Evolutionary conservation across 148 eudicot species (phyloP).

Genomic region (Silene conica): DNA sequence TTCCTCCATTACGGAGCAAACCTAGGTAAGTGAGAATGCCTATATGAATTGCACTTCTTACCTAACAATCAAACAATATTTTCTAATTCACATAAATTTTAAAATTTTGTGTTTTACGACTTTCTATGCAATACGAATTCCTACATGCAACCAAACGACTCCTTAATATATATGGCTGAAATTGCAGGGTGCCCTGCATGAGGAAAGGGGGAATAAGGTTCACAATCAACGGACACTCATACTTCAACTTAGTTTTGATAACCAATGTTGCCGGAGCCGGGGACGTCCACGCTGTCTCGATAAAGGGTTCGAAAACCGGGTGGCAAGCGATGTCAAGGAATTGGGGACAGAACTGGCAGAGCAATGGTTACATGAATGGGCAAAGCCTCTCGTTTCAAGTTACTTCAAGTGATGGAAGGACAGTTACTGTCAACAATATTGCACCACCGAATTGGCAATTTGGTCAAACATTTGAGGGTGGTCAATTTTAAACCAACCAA

Average conservation of each 20-base stretch:
- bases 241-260: conserved; percentile 70
- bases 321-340: conserved; percentile 82
- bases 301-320: conserved; percentile 68
- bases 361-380: conserved; percentile 62
- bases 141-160: too few species aligned
- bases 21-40: too few species aligned
- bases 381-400: conserved; percentile 64
- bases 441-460: conserved; percentile 69
- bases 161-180: too few species aligned
- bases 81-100: too few species aligned
- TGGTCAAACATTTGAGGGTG: conserved; percentile 65
- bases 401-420: conserved; percentile 72
- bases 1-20: too few species aligned
- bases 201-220: conserved; percentile 84
- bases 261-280: conserved; percentile 81
- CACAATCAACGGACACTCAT: conserved; percentile 78
- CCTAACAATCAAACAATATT: too few species aligned
- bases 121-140: too few species aligned
- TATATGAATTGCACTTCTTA: too few species aligned
- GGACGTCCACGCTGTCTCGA: conserved; percentile 64
- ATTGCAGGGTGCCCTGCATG: conserved; percentile 59
- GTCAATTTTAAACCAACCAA: conserved; percentile 37
- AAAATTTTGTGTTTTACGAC: too few species aligned
- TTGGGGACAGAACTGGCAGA: conserved; percentile 95
- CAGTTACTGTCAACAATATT: conserved; percentile 51